Base-by-base conservation (phyloP, 345 rosid species). In the Rhodamnia argentea region DNA sequence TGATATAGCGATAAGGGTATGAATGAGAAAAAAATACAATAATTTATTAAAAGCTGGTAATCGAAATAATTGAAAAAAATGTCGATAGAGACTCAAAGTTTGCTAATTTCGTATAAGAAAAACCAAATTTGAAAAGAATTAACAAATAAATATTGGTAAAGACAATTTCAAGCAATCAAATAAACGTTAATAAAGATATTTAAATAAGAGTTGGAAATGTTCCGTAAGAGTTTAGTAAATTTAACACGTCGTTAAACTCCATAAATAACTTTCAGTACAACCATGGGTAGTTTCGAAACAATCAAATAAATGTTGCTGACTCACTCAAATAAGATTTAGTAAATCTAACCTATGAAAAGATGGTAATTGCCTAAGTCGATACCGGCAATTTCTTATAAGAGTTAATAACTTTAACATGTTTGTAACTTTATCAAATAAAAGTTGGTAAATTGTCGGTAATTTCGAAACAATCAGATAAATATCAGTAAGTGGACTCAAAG, bases 181-280 rank as follows among this genome's bases (percentile, higher is more conserved):
- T 26, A 58, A 26, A 58, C 15, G 24, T 26, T 26, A 24, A 58
- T 58, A 58, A 58, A 58, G 23, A 3, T 5, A 10, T 26, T 58
- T 26, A 5, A 24, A 26, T 59, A 5, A 58, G 8, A 59, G 29
- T 26, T 59, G 64, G 64, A 24, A 1, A 59, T 59, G 26, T 59
- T 27, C 26, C 13, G 14, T 12, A 11, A 26, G 64, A 26, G 13
- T 59, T 59, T 59, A 2, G 64, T 12, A 59, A 5, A 59, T 26
- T 26, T 27, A 58, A 58, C 1, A 0, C 15, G 8, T 26, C 11
- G 0, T 6, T 26, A 12, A 58, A 58, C 64, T 26, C 2, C 0
- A 2, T 5, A 26, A 26, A 59, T 26, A 59, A 26, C 1, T 26
- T 26, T 59, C 16, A 2, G 26, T 24, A 24, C 0, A 0, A 11